A percentile compares a stretch with the other conserved stretches of the same genome.
These are phyloP conservation scores for Corymbia citriodora DNA, from an alignment of 441 rosid species.

Conservation along the genomic window DNA sequence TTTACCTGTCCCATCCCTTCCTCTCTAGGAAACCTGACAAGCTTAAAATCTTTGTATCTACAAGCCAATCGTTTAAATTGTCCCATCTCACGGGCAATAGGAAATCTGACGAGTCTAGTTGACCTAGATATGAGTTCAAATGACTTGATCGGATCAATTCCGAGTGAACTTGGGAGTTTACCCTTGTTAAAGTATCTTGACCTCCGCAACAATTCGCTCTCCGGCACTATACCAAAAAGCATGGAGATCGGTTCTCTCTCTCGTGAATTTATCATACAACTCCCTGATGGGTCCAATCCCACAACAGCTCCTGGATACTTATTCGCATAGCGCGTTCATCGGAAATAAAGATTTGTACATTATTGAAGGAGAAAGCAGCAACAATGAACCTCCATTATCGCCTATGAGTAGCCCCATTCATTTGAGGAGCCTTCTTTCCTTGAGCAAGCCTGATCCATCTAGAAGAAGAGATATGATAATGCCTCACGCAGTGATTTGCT, in stretches of 20 bases:
- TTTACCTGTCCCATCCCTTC: too few relatives aligned
- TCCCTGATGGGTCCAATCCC: not conserved
- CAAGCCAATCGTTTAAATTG: too few relatives aligned
- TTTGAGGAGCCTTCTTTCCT: not conserved
- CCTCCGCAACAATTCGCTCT: not conserved
- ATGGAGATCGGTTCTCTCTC: not conserved
- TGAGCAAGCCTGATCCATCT: too few relatives aligned
- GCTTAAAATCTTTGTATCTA: too few relatives aligned
- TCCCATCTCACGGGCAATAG: too few relatives aligned
- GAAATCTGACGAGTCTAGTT: too few relatives aligned
- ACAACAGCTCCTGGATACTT: not conserved
- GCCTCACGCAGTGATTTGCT: not conserved
- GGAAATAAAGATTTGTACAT: not conserved
- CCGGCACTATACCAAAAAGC: not conserved
- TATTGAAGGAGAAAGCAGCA: not conserved
- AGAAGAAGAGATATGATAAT: not conserved
- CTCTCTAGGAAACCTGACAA: too few relatives aligned
- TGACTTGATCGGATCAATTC: not conserved
- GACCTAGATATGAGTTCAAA: too few relatives aligned
- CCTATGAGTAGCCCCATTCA: too few relatives aligned
- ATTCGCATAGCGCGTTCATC: not conserved
- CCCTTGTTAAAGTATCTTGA: not conserved
- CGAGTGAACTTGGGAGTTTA: not conserved
- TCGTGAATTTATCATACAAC: not conserved
- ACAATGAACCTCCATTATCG: too few relatives aligned